phyloP scores from a whole-genome alignment of 192 early-diverging fungal genomes.

The Backusella circina region DNA sequence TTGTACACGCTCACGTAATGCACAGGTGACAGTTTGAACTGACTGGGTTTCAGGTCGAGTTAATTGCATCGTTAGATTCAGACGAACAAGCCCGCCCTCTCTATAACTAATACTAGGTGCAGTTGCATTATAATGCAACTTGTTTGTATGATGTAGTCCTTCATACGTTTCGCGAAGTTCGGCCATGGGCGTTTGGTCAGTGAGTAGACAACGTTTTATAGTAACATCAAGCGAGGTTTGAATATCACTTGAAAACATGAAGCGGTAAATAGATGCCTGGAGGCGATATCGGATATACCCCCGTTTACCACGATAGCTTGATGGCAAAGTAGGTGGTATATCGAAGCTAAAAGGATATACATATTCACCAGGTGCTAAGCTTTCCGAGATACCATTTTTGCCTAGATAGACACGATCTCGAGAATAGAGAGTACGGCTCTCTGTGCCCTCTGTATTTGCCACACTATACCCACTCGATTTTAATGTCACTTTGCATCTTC shows the following conservation, averaged over 20 bases:
- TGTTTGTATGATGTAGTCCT: conserved; percentile 6
- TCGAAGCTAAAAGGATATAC: conserved; percentile 25
- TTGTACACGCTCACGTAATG: conserved; percentile 27
- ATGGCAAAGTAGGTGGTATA: conserved; percentile 30
- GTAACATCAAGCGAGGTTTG: conserved; percentile 29
- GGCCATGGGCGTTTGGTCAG: not conserved
- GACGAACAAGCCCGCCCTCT: conserved; percentile 36
- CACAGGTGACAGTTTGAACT: conserved; percentile 25
- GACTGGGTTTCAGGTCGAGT: conserved; percentile 7
- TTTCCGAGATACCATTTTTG: not conserved
- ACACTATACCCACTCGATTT: conserved; percentile 1
- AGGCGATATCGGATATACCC: conserved; percentile 47
- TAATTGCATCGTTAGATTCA: conserved; percentile 22
- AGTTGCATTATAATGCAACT: conserved; percentile 27
- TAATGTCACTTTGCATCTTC: conserved; percentile 22
- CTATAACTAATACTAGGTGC: conserved; percentile 33
- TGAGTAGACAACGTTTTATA: conserved; percentile 40
- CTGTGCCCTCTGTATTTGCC: not conserved
- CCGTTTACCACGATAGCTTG: conserved; percentile 40
- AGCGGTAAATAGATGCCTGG: conserved; percentile 29
- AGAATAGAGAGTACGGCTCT: not conserved
- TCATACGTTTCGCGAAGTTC: conserved; percentile 2
- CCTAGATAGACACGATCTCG: not conserved
- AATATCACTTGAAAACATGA: conserved; percentile 41
- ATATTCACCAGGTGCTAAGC: conserved; percentile 15